A percentile compares a stretch with the other conserved stretches of the same genome.
phyloP scores from a whole-genome alignment of 768 basidiomycete genomes.

The Auricularia heimuer region DNA sequence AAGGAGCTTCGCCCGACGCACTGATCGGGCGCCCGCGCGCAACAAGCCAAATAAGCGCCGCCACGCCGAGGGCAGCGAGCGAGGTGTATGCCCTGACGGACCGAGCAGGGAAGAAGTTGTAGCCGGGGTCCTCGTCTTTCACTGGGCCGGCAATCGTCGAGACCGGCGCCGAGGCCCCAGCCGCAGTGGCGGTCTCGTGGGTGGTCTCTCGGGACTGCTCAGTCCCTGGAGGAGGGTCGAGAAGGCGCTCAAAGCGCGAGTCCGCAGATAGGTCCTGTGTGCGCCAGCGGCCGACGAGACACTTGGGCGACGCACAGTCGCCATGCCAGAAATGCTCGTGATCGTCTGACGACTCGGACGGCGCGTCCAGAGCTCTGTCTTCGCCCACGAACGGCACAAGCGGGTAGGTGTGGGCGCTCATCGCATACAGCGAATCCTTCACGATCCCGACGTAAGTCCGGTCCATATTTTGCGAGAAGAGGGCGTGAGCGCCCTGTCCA shows the following conservation, averaged over 20 bases:
- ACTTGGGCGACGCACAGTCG: background rate
- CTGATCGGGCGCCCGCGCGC: background rate
- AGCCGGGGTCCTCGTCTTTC: too few species aligned
- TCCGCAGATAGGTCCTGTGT: background rate
- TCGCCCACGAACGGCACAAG: conserved; percentile 53
- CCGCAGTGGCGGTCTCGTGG: background rate
- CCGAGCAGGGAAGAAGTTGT: too few species aligned
- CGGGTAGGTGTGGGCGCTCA: conserved; percentile 75
- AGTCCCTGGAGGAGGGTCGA: background rate
- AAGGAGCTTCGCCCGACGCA: background rate
- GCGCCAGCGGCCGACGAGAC: background rate
- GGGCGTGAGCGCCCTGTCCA: background rate
- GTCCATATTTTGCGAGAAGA: conserved; percentile 36
- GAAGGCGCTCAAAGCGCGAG: background rate
- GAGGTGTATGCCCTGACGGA: background rate
- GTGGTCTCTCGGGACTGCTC: background rate
- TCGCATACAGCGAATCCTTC: conserved; percentile 70
- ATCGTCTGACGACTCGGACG: background rate
- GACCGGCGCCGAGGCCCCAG: background rate
- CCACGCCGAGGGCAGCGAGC: background rate
- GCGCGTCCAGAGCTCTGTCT: background rate
- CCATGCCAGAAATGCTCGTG: background rate
- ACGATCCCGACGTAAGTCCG: conserved; percentile 78
- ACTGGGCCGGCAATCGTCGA: too few species aligned
- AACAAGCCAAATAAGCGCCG: background rate